Conservation (phyloP, 257 asterid genomes). For the Petunia secreta region DNA sequence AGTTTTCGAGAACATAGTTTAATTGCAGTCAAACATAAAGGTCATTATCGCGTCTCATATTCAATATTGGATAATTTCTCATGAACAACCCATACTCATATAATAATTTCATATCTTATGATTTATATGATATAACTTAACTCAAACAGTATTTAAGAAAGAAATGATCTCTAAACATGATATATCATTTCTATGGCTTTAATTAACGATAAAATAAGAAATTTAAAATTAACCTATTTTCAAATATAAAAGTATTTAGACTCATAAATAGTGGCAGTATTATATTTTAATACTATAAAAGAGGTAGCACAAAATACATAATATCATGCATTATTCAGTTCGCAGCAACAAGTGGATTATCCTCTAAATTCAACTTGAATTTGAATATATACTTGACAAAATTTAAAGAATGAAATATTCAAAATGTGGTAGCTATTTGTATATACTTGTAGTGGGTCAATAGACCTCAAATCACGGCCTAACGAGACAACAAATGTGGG, state of each 20-base stretch:
- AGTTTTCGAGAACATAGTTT: not conserved
- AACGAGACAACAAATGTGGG: not conserved
- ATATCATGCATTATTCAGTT: not conserved
- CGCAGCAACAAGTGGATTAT: not conserved
- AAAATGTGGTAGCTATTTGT: slow-evolving; percentile 5
- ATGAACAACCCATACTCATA: not conserved
- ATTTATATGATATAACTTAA: too few relatives aligned
- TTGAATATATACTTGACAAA: slow-evolving; percentile 7
- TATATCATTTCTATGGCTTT: too few relatives aligned
- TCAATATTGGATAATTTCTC: not conserved
- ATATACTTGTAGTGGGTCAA: not conserved
- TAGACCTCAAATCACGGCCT: not conserved
- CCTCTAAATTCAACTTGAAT: not conserved
- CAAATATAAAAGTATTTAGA: too few relatives aligned
- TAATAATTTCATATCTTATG: not conserved
- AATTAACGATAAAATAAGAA: too few relatives aligned
- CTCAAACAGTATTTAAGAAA: too few relatives aligned
- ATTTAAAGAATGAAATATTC: not conserved
- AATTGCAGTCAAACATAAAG: slow-evolving; percentile 8
- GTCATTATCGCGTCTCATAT: not conserved
- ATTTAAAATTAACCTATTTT: too few relatives aligned
- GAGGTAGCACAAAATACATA: not conserved
- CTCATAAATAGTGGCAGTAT: too few relatives aligned
- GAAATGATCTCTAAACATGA: too few relatives aligned
- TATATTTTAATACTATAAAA: not conserved